phyloP scores from a whole-genome alignment of 148 eudicot species.

The Rhododendron williamsianum region DNA sequence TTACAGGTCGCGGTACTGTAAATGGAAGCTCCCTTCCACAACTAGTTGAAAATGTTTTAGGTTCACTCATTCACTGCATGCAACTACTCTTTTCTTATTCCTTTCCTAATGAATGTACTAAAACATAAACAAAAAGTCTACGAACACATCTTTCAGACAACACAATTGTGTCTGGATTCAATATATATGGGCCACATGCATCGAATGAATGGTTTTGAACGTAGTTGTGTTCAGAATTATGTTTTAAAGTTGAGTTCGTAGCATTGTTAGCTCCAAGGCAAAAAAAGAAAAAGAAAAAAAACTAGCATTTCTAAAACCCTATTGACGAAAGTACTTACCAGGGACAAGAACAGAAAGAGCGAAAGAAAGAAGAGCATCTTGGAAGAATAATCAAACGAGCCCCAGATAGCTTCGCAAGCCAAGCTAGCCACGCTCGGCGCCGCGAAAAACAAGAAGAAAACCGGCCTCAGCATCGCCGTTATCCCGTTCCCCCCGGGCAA shows the following conservation, averaged over 20 bases:
- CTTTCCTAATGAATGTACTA: neutral
- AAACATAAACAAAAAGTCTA: neutral
- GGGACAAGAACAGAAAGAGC: slow-evolving; percentile 36
- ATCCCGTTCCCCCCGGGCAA: slow-evolving; percentile 21
- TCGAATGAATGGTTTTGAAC: neutral
- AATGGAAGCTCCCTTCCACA: too few species aligned
- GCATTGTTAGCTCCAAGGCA: neutral
- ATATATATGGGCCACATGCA: neutral
- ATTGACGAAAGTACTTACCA: slow-evolving; percentile 25
- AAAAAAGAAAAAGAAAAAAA: neutral
- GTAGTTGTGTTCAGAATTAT: neutral
- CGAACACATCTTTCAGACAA: neutral
- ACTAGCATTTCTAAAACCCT: neutral
- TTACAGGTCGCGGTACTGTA: too few species aligned
- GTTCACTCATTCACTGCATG: too few species aligned
- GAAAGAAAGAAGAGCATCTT: slow-evolving; percentile 53
- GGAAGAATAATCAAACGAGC: slow-evolving; percentile 28
- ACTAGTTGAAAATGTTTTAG: too few species aligned
- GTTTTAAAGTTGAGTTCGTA: neutral
- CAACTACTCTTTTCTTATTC: neutral
- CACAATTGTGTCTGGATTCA: too few species aligned
- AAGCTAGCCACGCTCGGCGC: slow-evolving; percentile 41
- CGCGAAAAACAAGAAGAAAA: slow-evolving; percentile 40
- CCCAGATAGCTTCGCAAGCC: slow-evolving; percentile 37
- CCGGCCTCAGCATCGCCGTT: slow-evolving; percentile 32